Evolutionary conservation across 495 filamentous ascomycete species (phyloP), one percentile per base, ranked within the genome.

Genomic region (Xylaria intraflava): DNA sequence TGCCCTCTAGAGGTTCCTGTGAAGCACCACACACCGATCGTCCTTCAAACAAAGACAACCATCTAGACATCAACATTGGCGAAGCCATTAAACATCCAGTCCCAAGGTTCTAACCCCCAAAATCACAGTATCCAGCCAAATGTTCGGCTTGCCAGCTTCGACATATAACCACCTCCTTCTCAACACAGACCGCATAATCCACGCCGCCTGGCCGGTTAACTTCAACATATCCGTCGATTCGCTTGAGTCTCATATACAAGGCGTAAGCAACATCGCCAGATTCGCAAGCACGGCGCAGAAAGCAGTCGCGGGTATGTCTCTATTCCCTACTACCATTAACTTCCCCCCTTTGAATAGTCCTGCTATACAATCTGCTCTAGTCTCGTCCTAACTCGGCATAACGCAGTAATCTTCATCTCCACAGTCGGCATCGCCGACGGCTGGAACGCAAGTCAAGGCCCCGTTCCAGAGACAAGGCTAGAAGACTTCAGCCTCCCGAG

Each of bases 161-260:
- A 49, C 45, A 8, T 78, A 75, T 60, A 53, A 64, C 0, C 19
- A 57, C 6, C 50, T 81, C 17, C 51, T 68, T n/a, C 2, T 27
- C 1, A 51, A 63, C 6, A 71, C 52, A 45, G 77, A 66, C 38
- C 67, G 69, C 35, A 69, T 83, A 20, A 75, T 81, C 51, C 78
- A 81, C 69, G 77, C 74, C 62, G 74, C 76, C 42, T 83, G 80
- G 81, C 71, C 69, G 0, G 78, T 83, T 17, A 71, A 83, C 61
- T 83, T 82, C 69, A 79, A 81, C 57, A 61, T 67, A 26, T 59
- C 75, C 0, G 60, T 80, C 39, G 65, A 65, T 14, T 72, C 72
- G 2, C 82, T 82, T 41, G 69, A 75, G 30, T 69, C 72, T 6
- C 70, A 78, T 49, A 72, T 83, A 33, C 50, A 50, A 2, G 78